Evolutionary conservation across 2,329 filamentous ascomycete species (phyloP).

Genomic region (Leptosphaerulina australis): DNA sequence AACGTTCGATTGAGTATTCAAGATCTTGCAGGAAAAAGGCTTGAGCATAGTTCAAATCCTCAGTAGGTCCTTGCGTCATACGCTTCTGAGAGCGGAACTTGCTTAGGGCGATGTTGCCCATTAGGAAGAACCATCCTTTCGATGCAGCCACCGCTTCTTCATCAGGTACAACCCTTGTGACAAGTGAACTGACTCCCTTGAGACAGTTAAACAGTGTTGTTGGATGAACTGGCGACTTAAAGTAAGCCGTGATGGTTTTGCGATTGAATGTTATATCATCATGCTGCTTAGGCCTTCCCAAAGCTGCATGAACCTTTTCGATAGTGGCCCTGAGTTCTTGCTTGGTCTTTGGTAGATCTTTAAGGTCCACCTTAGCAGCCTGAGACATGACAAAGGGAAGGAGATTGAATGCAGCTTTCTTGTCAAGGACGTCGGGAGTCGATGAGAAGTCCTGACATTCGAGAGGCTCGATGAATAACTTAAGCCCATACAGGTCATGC

Average conservation of each 20-base stretch:
- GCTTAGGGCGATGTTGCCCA: slow-evolving; percentile 85
- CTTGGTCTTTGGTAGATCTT: slow-evolving; percentile 90
- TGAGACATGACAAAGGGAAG: slow-evolving; percentile 84
- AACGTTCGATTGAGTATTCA: slow-evolving; percentile 79
- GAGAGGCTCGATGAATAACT: slow-evolving; percentile 42
- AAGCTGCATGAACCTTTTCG: slow-evolving; percentile 88
- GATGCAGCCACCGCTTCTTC: slow-evolving; percentile 74
- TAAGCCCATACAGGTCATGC: slow-evolving; percentile 49
- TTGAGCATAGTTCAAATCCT: slow-evolving; percentile 81
- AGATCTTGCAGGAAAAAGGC: slow-evolving; percentile 81
- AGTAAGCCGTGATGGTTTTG: slow-evolving; percentile 77
- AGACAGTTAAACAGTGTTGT: slow-evolving; percentile 80
- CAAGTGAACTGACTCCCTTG: slow-evolving; percentile 68
- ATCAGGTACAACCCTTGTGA: slow-evolving; percentile 57
- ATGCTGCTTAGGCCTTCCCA: slow-evolving; percentile 76
- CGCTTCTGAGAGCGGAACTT: slow-evolving; percentile 84
- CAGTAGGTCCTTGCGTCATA: slow-evolving; percentile 76
- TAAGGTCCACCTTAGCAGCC: slow-evolving; percentile 82
- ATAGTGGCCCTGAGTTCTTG: slow-evolving; percentile 89
- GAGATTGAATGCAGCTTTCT: slow-evolving; percentile 77
- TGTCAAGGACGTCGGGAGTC: slow-evolving; percentile 74
- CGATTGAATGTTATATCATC: slow-evolving; percentile 86
- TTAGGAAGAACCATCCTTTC: slow-evolving; percentile 89
- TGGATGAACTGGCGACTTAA: slow-evolving; percentile 85
- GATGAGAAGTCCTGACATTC: slow-evolving; percentile 72